These are phyloP conservation scores for Quercus tomentella DNA, from an alignment of 331 rosid genomes.

Conservation along the genomic window DNA sequence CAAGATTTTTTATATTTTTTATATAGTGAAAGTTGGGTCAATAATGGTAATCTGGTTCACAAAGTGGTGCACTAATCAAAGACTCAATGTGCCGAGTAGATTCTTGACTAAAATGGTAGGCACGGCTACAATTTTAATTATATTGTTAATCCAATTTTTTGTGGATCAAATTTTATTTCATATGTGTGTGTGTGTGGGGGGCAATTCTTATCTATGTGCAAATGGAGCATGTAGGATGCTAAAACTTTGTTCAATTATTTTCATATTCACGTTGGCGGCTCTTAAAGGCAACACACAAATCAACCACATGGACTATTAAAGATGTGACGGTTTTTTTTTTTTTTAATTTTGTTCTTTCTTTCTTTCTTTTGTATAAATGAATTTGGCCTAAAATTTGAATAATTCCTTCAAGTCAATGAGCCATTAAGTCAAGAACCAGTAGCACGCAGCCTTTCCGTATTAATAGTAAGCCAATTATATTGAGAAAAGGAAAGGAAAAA, in stretches of 20 bases:
- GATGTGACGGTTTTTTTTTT: too few relatives aligned
- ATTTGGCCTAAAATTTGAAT: too few relatives aligned
- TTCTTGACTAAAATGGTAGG: constrained; percentile 2
- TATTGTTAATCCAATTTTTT: background rate
- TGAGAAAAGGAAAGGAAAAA: too few relatives aligned
- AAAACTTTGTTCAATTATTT: background rate
- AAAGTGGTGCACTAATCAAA: constrained; percentile 28
- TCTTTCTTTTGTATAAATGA: too few relatives aligned
- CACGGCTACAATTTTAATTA: background rate
- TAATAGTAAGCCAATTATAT: too few relatives aligned
- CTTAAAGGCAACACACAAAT: background rate
- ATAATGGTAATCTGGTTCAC: constrained; percentile 23
- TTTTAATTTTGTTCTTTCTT: too few relatives aligned
- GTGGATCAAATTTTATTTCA: background rate
- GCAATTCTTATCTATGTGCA: background rate
- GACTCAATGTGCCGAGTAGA: background rate
- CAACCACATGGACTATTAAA: background rate
- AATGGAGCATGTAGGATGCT: background rate
- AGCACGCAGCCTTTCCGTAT: too few relatives aligned
- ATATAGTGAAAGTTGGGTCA: constrained; percentile 21
- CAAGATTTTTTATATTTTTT: background rate
- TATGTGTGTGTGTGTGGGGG: background rate
- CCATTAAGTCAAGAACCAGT: too few relatives aligned
- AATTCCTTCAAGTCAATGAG: too few relatives aligned
- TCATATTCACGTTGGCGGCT: background rate